A percentile compares a stretch with the other conserved stretches of the same genome.
Conservation (phyloP, 306 rosid species). For the Cotoneaster glaucophyllus region DNA sequence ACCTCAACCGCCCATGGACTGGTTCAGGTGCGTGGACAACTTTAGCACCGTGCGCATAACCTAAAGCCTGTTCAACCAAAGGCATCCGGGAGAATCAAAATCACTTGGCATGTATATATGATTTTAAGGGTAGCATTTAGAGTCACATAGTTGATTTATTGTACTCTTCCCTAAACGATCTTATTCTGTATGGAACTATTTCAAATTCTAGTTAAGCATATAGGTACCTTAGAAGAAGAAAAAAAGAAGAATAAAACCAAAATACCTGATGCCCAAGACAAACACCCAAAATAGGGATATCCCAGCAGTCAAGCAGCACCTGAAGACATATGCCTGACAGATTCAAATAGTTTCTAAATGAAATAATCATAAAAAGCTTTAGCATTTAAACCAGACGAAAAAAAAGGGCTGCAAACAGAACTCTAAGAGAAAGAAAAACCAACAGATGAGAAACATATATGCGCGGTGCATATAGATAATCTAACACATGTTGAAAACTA, state of each 20-base stretch:
- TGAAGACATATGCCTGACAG: conserved; percentile 84
- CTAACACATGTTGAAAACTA: background rate
- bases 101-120: background rate
- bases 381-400: background rate
- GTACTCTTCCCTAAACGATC: background rate
- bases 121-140: background rate
- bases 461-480: background rate
- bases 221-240: background rate
- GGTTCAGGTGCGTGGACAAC: conserved; percentile 92
- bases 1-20: conserved; percentile 94
- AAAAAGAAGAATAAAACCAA: conserved; percentile 2
- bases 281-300: conserved; percentile 91
- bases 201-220: background rate
- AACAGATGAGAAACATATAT: background rate
- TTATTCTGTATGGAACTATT: background rate
- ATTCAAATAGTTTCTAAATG: conserved; percentile 24
- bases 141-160: background rate
- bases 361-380: conserved; percentile 5
- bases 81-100: conserved; percentile 6
- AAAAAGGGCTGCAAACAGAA: background rate
- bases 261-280: conserved; percentile 97
- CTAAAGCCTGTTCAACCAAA: conserved; percentile 68
- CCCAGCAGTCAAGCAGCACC: conserved; percentile 65
- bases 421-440: background rate
- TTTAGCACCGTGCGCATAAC: conserved; percentile 86